These are phyloP conservation scores for Rhodotorula toruloides DNA, from an alignment of 768 basidiomycete genomes.

Conservation along the genomic window DNA sequence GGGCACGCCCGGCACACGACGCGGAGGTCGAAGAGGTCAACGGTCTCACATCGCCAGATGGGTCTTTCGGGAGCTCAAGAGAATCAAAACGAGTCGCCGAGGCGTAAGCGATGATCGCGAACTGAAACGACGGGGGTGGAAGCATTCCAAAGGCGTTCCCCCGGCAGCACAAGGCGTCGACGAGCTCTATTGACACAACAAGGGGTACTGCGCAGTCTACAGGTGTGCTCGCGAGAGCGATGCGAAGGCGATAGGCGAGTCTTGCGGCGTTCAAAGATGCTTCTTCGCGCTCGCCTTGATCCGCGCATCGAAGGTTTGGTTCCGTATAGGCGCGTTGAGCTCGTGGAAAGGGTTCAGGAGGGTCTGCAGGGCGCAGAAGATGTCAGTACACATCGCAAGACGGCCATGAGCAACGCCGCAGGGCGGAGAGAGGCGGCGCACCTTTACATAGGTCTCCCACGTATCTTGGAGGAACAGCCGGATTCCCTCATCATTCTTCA, in stretches of 20 bases:
- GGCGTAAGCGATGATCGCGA: no score
- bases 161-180: no score
- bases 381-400: background rate
- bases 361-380: conserved; percentile 54
- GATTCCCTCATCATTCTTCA: conserved; percentile 96
- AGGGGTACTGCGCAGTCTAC: background rate
- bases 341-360: conserved; percentile 94
- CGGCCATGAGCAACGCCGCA: background rate
- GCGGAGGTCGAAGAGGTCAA: no score
- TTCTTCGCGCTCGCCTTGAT: conserved; percentile 82
- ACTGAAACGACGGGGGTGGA: background rate
- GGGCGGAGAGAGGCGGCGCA: conserved; percentile 45
- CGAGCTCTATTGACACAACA: background rate
- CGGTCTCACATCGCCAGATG: no score
- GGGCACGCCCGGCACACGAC: no score
- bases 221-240: background rate
- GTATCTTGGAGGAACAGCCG: conserved; percentile 85
- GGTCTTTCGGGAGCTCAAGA: background rate
- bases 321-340: conserved; percentile 75
- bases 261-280: conserved; percentile 53
- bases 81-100: background rate
- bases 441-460: conserved; percentile 98
- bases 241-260: no score
- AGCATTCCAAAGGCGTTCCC: background rate
- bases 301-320: conserved; percentile 71